phyloP scores from a whole-genome alignment of 352 stramenopile genomes.

The Globisporangium middletonii region DNA sequence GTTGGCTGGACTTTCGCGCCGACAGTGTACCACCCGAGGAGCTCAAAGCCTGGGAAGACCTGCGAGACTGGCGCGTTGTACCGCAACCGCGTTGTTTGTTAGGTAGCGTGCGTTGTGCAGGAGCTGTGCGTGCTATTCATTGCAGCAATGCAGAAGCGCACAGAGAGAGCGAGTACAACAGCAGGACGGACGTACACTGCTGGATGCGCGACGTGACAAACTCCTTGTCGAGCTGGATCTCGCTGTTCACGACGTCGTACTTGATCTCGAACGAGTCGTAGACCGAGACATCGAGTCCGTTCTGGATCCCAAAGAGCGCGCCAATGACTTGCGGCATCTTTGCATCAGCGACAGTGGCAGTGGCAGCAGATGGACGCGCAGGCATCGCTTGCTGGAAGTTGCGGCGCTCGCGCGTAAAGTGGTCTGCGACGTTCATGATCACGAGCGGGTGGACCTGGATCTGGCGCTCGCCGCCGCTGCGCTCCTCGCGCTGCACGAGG shows the following conservation, averaged over 20 bases:
- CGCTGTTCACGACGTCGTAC: slow-evolving; percentile 44
- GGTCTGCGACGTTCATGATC: slow-evolving; percentile 93
- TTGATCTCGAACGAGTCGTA: slow-evolving; percentile 89
- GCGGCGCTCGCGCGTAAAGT: slow-evolving; percentile 88
- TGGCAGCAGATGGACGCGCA: not conserved
- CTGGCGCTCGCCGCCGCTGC: slow-evolving; percentile 43
- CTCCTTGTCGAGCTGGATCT: slow-evolving; percentile 77
- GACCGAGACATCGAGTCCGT: slow-evolving; percentile 71
- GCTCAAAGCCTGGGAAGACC: slow-evolving; percentile 84
- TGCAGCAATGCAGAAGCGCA: not conserved
- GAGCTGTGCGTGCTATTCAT: too few species aligned
- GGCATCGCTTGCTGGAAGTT: slow-evolving; percentile 30
- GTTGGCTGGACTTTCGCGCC: slow-evolving; percentile 59
- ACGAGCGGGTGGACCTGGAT: slow-evolving; percentile 86
- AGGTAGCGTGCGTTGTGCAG: not conserved
- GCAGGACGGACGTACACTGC: slow-evolving; percentile 59
- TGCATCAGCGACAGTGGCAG: slow-evolving; percentile 22
- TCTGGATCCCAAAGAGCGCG: slow-evolving; percentile 91
- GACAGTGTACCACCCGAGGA: slow-evolving; percentile 87
- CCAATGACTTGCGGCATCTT: slow-evolving; percentile 67
- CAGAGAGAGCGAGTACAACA: not conserved
- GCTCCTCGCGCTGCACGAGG: slow-evolving; percentile 42
- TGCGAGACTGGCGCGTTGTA: slow-evolving; percentile 43
- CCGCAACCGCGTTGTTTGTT: too few species aligned
- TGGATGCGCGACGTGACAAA: slow-evolving; percentile 75